These are phyloP conservation scores for Oropetium thomaeum DNA, from an alignment of 176 grass and related monocot genomes.

Conservation along the genomic window DNA sequence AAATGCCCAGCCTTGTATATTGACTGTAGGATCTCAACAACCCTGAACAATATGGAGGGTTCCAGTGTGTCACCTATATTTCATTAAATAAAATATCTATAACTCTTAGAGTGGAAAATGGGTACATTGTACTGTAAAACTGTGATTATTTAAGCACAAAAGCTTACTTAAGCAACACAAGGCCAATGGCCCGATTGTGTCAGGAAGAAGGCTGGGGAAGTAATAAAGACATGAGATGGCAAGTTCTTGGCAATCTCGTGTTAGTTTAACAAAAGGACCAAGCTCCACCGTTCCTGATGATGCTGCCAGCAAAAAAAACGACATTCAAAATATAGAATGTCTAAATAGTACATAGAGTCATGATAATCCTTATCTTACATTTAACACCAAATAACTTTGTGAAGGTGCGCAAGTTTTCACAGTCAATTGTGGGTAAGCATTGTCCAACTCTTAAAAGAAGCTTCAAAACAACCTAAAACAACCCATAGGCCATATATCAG, in stretches of 20 bases:
- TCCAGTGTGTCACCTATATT: slow-evolving; percentile 78
- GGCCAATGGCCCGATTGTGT: slow-evolving; percentile 57
- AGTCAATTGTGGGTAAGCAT: slow-evolving; percentile 36
- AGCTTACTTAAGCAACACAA: slow-evolving; percentile 87
- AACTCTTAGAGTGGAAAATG: not conserved
- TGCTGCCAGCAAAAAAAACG: slow-evolving; percentile 39
- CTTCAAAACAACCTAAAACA: slow-evolving; percentile 63
- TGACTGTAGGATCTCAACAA: slow-evolving; percentile 70
- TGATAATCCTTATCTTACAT: slow-evolving; percentile 40
- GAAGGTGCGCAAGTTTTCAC: slow-evolving; percentile 44
- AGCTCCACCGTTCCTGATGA: slow-evolving; percentile 45
- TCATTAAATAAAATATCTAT: not conserved
- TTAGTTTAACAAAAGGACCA: slow-evolving; percentile 67
- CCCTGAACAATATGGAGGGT: slow-evolving; percentile 52
- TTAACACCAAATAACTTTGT: slow-evolving; percentile 65
- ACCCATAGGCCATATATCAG: slow-evolving; percentile 14
- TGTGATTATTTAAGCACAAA: slow-evolving; percentile 12
- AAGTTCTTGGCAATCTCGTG: slow-evolving; percentile 69
- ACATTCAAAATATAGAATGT: slow-evolving; percentile 13
- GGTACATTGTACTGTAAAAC: not conserved
- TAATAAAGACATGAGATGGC: slow-evolving; percentile 83
- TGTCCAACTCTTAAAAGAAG: slow-evolving; percentile 74
- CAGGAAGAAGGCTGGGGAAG: slow-evolving; percentile 64
- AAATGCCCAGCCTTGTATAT: slow-evolving; percentile 62
- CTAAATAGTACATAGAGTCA: not conserved